Evolutionary conservation across 2,329 filamentous ascomycete genomes (phyloP), one percentile per base, ranked within the genome.

Genomic region (Westerdykella ornata): DNA sequence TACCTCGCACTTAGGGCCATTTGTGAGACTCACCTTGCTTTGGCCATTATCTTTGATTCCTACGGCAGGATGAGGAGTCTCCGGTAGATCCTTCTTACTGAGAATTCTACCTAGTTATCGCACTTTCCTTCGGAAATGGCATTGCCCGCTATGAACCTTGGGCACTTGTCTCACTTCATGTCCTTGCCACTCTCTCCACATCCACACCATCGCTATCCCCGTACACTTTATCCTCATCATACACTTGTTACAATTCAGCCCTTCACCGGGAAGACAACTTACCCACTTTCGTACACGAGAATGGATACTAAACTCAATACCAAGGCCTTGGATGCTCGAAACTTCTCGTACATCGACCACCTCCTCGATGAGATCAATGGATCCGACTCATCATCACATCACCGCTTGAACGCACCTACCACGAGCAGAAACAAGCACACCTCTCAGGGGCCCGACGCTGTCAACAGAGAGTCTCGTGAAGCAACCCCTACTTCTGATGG

Each of bases 351-450:
- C 13, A 51, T 63, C 11, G 47, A 55, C 20, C 44, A 51, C 15
- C 50, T 64, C 5, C 49, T 63, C 13, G 49, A 59, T 14, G 56
- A 61, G 29, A 56, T 63, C 43, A 53, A 48, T 20, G 45, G 44
- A 26, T 13, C 32, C 15, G 20, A 28, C 19, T 29, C 36, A 22
- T 13, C 17, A 32, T 5, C 37, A 9, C 13, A 32, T 17, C 17
- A 26, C 31, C 31, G 14, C 17, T 13, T 8, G 19, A 16, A 17
- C 4, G 20, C 30, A n/a, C 6, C 20, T 8, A 14, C 2, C 1
- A 18, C 19, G 20, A 35, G 15, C 9, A 17, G 19, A 38, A 38
- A 9, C 13, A 5, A 15, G 33, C 35, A 12, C n/a, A 12, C 40
- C 1, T 42, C 46, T 20, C 44, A 41, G 3, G 18, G 35, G 14